Base-by-base conservation (phyloP, 176 grass and related monocot species). In the Oryza coarctata region DNA sequence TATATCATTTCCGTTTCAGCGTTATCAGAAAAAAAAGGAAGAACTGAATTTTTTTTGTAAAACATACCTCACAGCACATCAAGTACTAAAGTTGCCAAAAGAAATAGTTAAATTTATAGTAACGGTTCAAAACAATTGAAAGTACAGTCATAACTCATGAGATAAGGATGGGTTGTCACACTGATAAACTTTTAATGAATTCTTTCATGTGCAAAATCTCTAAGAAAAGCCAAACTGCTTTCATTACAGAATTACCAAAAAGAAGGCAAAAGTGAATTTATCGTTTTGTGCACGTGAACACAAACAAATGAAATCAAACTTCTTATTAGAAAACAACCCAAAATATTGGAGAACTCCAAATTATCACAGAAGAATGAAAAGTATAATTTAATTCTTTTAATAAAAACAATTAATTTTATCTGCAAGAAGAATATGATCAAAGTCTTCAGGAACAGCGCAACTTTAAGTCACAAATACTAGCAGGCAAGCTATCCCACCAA, bases 201-300 rank as follows among this genome's bases (percentile, higher is more conserved):
- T 71, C 13, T 65, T 71, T 71, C 3, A 11, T 47, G 61, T 65
- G 5, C n/a, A 28, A 79, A 3, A 60, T 60, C 55, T 60, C 2
- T 60, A 76, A 70, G 43, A 69, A 17, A 9, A 52, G 27, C 9
- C 18, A 35, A 36, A 34, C 44, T 0, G 0, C 13, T 27, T 70
- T 36, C 15, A n/a, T 78, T 78, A 49, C 29, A 71, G 20, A 14
- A 15, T 45, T 78, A 70, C 29, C 70, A 34, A 62, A 49, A n/a
- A 84, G 47, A 43, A 29, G n/a, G 14, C 2, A 23, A 83, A 81
- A 45, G 20, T 78, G 38, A 35, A 70, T 70, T 33, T 62, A 2
- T 30, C 49, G 41, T 38, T 78, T 31, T 84, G 17, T 25, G 6
- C 4, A 58, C 27, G 23, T 49, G 64, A 73, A 22, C 4, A 14